phyloP scores from a whole-genome alignment of 352 stramenopile species.

The Globisporangium uncinulatum region DNA sequence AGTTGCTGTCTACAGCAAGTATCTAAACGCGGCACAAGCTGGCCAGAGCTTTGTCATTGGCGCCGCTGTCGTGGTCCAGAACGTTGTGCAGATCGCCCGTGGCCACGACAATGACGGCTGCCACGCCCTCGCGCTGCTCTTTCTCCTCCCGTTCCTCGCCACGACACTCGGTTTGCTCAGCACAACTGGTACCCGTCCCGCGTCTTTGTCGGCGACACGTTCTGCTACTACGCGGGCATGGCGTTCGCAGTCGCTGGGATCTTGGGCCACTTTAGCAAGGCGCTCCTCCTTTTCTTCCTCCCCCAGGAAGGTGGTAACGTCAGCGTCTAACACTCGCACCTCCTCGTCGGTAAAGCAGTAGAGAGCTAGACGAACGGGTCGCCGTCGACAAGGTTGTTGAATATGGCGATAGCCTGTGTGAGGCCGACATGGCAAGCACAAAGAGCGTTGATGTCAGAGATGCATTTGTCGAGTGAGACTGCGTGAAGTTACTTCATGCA shows the following conservation, averaged over 20 bases:
- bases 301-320: slow-evolving; percentile 70
- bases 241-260: slow-evolving; percentile 96
- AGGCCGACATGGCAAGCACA: too few relatives aligned
- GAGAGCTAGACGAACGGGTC: too few relatives aligned
- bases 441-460: too few relatives aligned
- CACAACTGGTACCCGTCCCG: slow-evolving; percentile 98
- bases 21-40: too few relatives aligned
- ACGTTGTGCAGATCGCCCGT: slow-evolving; percentile 91
- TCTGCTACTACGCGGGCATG: slow-evolving; percentile 99
- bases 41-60: slow-evolving; percentile 93
- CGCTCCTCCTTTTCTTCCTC: slow-evolving; percentile 96
- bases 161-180: slow-evolving; percentile 92
- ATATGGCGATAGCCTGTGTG: too few relatives aligned
- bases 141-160: slow-evolving; percentile 95
- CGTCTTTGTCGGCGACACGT: slow-evolving; percentile 99
- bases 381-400: too few relatives aligned
- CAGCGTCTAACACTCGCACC: too few relatives aligned
- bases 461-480: too few relatives aligned
- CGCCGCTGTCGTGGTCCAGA: slow-evolving; percentile 93
- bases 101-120: slow-evolving; percentile 78
- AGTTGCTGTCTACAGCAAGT: too few relatives aligned
- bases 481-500: too few relatives aligned
- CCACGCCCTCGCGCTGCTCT: slow-evolving; percentile 95
- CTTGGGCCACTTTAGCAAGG: slow-evolving; percentile 98
- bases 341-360: too few relatives aligned